Conservation (phyloP, 352 stramenopile genomes). For the Pythium oligandrum region DNA sequence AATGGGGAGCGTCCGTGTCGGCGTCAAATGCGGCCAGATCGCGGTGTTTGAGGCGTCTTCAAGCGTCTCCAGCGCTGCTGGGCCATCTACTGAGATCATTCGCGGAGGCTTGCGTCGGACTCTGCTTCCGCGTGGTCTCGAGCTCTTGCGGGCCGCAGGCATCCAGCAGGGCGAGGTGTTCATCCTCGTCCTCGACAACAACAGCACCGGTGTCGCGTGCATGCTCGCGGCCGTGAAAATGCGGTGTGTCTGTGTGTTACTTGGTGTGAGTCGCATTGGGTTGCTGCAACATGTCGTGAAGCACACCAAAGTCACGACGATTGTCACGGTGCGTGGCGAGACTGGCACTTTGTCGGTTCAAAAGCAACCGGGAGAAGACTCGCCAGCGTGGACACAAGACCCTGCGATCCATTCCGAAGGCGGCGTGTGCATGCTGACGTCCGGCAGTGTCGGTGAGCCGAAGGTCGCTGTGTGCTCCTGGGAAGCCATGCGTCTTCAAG, state of each 20-base stretch:
- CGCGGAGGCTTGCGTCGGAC: constrained; percentile 31
- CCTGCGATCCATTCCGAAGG: constrained; percentile 18
- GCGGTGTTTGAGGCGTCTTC: constrained; percentile 30
- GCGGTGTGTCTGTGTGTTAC: constrained; percentile 45
- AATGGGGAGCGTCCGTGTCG: constrained; percentile 15
- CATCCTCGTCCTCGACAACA: constrained; percentile 68
- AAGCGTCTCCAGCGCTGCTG: not conserved
- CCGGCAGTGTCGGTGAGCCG: constrained; percentile 65
- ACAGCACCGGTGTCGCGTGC: constrained; percentile 66
- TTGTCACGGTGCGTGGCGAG: constrained; percentile 47
- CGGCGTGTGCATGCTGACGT: constrained; percentile 80
- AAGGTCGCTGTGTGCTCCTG: constrained; percentile 80
- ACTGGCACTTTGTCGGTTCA: constrained; percentile 17
- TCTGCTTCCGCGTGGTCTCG: constrained; percentile 46
- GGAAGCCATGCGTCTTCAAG: constrained; percentile 73
- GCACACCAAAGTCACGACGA: constrained; percentile 55
- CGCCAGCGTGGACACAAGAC: constrained; percentile 30
- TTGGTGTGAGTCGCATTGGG: constrained; percentile 38
- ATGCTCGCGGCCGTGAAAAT: constrained; percentile 68
- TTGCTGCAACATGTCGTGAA: constrained; percentile 45
- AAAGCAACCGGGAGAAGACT: constrained; percentile 8
- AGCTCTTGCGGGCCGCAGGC: constrained; percentile 28
- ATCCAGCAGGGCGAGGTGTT: constrained; percentile 40
- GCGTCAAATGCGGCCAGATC: constrained; percentile 59
- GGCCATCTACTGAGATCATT: constrained; percentile 20